Evolutionary conservation across 805 yeast genomes (phyloP).

Genomic region (Saccharomycopsis selenospora): DNA sequence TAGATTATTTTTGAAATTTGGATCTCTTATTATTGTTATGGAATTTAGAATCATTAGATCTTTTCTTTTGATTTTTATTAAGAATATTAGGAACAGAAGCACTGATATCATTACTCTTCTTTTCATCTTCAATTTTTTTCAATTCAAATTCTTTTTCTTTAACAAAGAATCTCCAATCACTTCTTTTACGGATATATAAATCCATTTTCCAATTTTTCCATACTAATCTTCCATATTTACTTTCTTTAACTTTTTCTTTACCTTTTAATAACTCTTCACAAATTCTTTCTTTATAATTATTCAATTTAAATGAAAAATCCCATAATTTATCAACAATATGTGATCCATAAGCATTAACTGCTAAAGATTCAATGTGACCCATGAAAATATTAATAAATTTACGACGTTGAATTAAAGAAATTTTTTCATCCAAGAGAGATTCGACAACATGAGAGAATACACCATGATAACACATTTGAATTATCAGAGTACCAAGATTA

Average conservation of each 20-base stretch:
- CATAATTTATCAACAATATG: constrained; percentile 83
- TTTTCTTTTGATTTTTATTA: neutral
- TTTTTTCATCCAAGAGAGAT: constrained; percentile 45
- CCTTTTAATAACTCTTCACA: constrained; percentile 58
- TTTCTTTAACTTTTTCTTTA: constrained; percentile 67
- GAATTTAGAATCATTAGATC: neutral
- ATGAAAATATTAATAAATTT: constrained; percentile 59
- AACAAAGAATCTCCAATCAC: constrained; percentile 71
- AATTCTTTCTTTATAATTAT: constrained; percentile 79
- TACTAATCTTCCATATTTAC: constrained; percentile 80
- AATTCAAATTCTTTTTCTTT: constrained; percentile 46
- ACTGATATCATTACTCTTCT: neutral
- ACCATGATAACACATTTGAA: constrained; percentile 80
- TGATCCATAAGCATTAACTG: constrained; percentile 86
- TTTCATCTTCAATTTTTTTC: constrained; percentile 26
- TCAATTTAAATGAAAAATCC: constrained; percentile 68
- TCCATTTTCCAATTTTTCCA: constrained; percentile 97
- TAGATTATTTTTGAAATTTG: neutral
- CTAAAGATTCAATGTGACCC: constrained; percentile 48
- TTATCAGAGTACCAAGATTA: constrained; percentile 25
- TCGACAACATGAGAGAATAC: constrained; percentile 89
- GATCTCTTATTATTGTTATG: neutral
- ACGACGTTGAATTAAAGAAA: constrained; percentile 51
- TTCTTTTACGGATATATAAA: constrained; percentile 58
- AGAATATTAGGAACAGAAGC: neutral